Evolutionary conservation across 2,329 filamentous ascomycete species (phyloP), one percentile per base, ranked within the genome.

Genomic region (Penicillium sp.): DNA sequence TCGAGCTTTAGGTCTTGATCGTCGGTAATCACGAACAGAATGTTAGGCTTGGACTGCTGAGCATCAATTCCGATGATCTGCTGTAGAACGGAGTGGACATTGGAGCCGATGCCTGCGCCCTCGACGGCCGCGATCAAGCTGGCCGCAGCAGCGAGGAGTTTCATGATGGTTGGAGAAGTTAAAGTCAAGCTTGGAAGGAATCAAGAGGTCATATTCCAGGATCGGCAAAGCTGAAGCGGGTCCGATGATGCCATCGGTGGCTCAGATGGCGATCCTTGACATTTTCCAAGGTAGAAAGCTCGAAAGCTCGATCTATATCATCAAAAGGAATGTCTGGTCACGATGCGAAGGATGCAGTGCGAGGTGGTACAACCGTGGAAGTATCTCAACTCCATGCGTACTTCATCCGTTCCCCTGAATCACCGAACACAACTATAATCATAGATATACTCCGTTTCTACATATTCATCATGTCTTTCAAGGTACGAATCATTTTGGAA

Each of bases 21-120:
- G 52, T 87, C 84, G 0, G 82, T 84, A 33, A 87, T 72, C 49
- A 87, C 81, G 60, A 87, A 83, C 18, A 88, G 71, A 40, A 87
- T 79, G 54, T 87, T 87, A 0, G 78, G 72, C 20, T 37, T 37
- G 33, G 33, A 20, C 15, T 18, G 15, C 3, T 9, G 9, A 20
- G 18, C 18, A 12, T 37, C 33, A 53, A 58, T 27, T 40, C 47
- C 7, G 33, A 40, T 15, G 49, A 23, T 23, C n/a, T 40, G 20
- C 31, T 32, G 12, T 18, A 53, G 15, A 24, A 52, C 37, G 5
- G 55, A 49, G 20, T 61, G 50, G 10, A 60, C 25, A 32, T 37
- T 38, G 9, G 35, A 10, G 2, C 45, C 38, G 13, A 54, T 8
- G 2, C 35, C 23, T 2, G 53, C 51, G 6, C 51, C 46, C 12